A percentile compares a stretch with the other conserved stretches of the same genome.
Evolutionary conservation across 305 asterid species (phyloP).

Genomic region (Fraxinus nigra): DNA sequence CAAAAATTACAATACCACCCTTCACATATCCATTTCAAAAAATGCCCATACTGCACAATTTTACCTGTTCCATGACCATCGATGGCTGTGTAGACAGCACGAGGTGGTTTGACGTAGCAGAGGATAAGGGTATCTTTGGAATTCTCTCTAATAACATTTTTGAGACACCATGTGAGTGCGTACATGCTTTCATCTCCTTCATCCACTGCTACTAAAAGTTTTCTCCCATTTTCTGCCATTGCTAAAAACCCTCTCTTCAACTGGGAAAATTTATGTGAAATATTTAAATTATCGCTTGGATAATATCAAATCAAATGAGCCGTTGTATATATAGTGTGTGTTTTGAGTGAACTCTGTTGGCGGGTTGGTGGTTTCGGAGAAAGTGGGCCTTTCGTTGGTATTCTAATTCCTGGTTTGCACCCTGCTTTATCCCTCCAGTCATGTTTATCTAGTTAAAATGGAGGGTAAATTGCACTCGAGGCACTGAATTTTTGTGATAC

Average conservation of each 20-base stretch:
- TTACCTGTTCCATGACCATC: conserved; percentile 52
- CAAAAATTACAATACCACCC: neutral
- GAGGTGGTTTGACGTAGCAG: conserved; percentile 45
- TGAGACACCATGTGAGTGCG: conserved; percentile 67
- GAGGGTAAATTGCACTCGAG: neutral
- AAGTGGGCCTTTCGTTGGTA: conserved; percentile 25
- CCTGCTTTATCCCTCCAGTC: neutral
- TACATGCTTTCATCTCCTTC: conserved; percentile 65
- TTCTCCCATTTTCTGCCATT: conserved; percentile 32
- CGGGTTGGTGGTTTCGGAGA: conserved; percentile 28
- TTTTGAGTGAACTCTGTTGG: conserved; percentile 24
- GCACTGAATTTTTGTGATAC: neutral
- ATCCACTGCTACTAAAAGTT: conserved; percentile 63
- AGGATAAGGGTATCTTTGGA: conserved; percentile 52
- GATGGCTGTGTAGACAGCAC: conserved; percentile 40
- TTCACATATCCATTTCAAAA: neutral
- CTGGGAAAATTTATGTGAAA: neutral
- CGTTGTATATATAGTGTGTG: conserved; percentile 18
- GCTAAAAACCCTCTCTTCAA: neutral
- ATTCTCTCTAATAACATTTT: conserved; percentile 30
- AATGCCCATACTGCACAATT: neutral
- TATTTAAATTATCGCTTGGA: neutral
- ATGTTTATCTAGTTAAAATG: neutral
- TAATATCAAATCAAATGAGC: neutral
- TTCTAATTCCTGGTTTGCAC: neutral